Evolutionary conservation across 441 rosid species (phyloP), one percentile per base, ranked within the genome.

Genomic region (Isatis lusitanica): DNA sequence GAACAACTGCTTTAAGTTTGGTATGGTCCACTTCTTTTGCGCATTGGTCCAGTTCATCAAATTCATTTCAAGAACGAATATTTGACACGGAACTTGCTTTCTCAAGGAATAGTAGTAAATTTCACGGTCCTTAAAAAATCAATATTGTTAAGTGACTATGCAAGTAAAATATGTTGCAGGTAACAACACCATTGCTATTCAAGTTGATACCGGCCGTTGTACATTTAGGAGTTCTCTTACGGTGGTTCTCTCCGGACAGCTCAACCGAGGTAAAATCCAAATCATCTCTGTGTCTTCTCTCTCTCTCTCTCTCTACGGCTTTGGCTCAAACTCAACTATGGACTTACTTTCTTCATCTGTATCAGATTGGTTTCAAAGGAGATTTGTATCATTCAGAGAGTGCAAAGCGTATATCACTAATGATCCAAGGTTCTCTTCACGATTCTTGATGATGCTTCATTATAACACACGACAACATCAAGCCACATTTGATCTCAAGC

Each of bases 111-210:
- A 50, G 46, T 33, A 38, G 43, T 71, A 58, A 48, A 68, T 17
- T 40, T 56, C 30, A 28, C 43, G n/a, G 6, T 10, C 46, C 8
- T 57, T 0, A 35, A 38, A 18, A 50, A 11, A 15, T 7, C 17
- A 39, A 7, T 30, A 40, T 18, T 21, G 63, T 50, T 9, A 40
- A 63, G 26, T 51, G 12, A 68, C 33, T 21, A 33, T 21, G 40
- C 17, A 5, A 61, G 50, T 0, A 24, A 51, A 53, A 1, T 61
- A 42, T 65, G 21, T 44, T n/a, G 50, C 88, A 94, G 98, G 98
- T 94, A 79, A 94, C 97, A 7, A 94, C 99, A 12, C 94, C 99
- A 66, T 86, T 94, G 84, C 93, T 94, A 71, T 94, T 94, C 86
- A 94, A 94, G 86, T 79, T 92, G 80, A 92, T 94, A 74, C 98